Percentiles rank a stretch among this genome's conserved stretches.
These are phyloP conservation scores for Cadophora gregata DNA, from an alignment of 2,329 filamentous ascomycete genomes.

Conservation along the genomic window DNA sequence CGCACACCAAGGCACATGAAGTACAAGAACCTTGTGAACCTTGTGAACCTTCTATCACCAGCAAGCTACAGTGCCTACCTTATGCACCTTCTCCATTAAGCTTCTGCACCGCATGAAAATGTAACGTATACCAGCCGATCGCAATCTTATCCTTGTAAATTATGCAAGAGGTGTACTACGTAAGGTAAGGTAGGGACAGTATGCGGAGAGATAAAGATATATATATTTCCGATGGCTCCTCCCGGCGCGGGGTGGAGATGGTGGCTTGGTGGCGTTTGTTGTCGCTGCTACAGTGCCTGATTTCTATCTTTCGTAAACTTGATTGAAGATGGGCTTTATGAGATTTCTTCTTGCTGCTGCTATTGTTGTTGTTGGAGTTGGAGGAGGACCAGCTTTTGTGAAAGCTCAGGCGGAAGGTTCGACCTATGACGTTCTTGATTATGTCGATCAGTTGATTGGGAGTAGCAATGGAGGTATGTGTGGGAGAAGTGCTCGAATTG, in stretches of 20 bases:
- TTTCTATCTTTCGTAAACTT: not conserved
- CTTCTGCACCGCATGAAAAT: conserved; percentile 14
- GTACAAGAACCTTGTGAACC: no score
- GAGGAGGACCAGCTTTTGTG: not conserved
- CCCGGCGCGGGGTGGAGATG: not conserved
- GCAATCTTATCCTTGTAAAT: conserved; percentile 25
- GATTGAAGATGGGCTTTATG: conserved; percentile 25
- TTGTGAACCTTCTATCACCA: not conserved
- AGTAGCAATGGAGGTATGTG: conserved; percentile 57
- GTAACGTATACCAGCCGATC: conserved; percentile 24
- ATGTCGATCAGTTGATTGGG: conserved; percentile 59
- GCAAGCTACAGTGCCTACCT: no score
- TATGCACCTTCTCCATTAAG: conserved; percentile 28
- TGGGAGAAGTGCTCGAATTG: not conserved
- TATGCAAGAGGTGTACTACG: no score
- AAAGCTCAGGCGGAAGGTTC: conserved; percentile 28
- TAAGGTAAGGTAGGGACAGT: not conserved
- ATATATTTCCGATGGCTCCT: conserved; percentile 25
- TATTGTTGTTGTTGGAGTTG: conserved; percentile 16
- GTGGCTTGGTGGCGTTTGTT: conserved; percentile 23
- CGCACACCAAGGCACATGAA: no score
- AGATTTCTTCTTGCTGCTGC: not conserved
- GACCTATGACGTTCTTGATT: conserved; percentile 47
- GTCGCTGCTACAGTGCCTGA: not conserved
- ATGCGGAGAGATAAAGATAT: conserved; percentile 21